Percentiles rank a stretch among this genome's conserved stretches.
These are phyloP conservation scores for Hortaea werneckii DNA, from an alignment of 2,329 filamentous ascomycete species.

Conservation along the genomic window DNA sequence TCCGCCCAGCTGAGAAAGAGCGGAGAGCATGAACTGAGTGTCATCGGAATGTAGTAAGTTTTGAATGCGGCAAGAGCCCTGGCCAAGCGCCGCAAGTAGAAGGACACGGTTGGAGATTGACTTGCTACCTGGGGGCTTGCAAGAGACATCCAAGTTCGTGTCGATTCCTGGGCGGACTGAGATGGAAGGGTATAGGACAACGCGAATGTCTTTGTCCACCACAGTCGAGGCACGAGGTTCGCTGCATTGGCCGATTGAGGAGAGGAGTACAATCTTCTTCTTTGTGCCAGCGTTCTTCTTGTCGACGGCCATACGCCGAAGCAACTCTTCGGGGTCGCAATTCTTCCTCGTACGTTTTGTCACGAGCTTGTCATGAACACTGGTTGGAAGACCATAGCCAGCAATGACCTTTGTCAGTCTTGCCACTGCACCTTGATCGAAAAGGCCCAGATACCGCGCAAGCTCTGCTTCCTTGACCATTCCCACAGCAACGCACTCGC, in stretches of 20 bases:
- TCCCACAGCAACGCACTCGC: slow-evolving; percentile 90
- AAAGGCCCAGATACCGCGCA: slow-evolving; percentile 74
- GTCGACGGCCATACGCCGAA: slow-evolving; percentile 93
- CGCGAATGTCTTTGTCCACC: slow-evolving; percentile 71
- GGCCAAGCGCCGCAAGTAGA: slow-evolving; percentile 82
- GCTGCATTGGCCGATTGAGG: slow-evolving; percentile 76
- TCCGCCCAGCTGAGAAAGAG: slow-evolving; percentile 73
- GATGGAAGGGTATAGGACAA: slow-evolving; percentile 72
- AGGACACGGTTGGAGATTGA: slow-evolving; percentile 94
- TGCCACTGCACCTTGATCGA: slow-evolving; percentile 79
- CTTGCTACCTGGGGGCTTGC: slow-evolving; percentile 89
- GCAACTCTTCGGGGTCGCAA: slow-evolving; percentile 74
- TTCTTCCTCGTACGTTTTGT: slow-evolving; percentile 75
- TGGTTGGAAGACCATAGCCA: slow-evolving; percentile 84
- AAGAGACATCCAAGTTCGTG: slow-evolving; percentile 54
- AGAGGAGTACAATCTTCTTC: slow-evolving; percentile 91
- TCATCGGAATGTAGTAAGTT: slow-evolving; percentile 95
- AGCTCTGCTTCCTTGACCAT: slow-evolving; percentile 98
- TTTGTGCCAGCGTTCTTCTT: slow-evolving; percentile 96
- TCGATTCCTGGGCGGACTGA: slow-evolving; percentile 64
- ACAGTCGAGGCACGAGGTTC: slow-evolving; percentile 84
- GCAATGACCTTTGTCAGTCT: slow-evolving; percentile 85
- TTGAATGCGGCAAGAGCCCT: slow-evolving; percentile 75
- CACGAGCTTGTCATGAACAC: slow-evolving; percentile 72
- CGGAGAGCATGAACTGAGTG: slow-evolving; percentile 92